phyloP scores from a whole-genome alignment of 306 rosid species.

The Vigna unguiculata region DNA sequence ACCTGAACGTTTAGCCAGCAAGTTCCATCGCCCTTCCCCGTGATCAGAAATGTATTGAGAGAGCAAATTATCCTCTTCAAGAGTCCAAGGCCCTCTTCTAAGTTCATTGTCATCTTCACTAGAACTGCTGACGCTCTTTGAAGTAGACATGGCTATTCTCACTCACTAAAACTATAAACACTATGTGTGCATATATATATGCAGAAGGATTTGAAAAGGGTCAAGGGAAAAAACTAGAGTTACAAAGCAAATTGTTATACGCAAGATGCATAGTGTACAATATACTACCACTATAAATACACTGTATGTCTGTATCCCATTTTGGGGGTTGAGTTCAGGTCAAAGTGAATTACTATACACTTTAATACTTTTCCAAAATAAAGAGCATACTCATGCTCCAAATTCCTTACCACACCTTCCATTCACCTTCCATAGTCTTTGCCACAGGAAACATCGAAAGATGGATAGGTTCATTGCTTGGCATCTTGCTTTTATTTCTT shows the following conservation, averaged over 20 bases:
- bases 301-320: slow-evolving; percentile 15
- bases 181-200: slow-evolving; percentile 10
- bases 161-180: background rate
- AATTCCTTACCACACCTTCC: slow-evolving; percentile 54
- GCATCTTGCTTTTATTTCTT: slow-evolving; percentile 30
- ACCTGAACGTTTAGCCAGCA: slow-evolving; percentile 76
- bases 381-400: background rate
- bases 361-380: slow-evolving; percentile 42
- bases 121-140: slow-evolving; percentile 54
- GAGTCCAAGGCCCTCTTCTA: slow-evolving; percentile 82
- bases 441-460: slow-evolving; percentile 11
- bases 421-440: slow-evolving; percentile 53
- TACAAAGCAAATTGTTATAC: slow-evolving; percentile 46
- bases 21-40: slow-evolving; percentile 82
- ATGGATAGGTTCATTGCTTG: slow-evolving; percentile 37
- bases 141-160: slow-evolving; percentile 51
- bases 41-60: slow-evolving; percentile 56
- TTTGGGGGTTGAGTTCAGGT: slow-evolving; percentile 15
- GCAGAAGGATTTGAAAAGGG: background rate
- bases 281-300: background rate
- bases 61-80: slow-evolving; percentile 75
- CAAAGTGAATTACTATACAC: slow-evolving; percentile 40
- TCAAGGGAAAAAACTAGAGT: slow-evolving; percentile 36
- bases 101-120: slow-evolving; percentile 61
- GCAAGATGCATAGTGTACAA: slow-evolving; percentile 40